A percentile compares a stretch with the other conserved stretches of the same genome.
Conservation (phyloP, 2,329 filamentous ascomycete genomes). For the Fusarium sp. region DNA sequence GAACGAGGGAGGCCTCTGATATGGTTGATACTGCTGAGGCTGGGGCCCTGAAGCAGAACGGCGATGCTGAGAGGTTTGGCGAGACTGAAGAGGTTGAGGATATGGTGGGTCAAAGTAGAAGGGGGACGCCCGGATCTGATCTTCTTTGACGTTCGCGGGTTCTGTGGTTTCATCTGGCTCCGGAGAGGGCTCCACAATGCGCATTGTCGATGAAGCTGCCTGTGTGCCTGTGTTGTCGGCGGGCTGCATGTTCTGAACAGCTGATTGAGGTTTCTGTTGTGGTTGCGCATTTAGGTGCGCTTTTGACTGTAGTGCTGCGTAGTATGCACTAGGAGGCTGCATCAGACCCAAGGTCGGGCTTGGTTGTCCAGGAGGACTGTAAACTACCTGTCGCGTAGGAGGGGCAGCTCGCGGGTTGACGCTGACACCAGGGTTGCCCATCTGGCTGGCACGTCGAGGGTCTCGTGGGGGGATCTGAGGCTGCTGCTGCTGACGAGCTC, state of each 20-base stretch:
- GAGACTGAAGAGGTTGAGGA: slow-evolving; percentile 33
- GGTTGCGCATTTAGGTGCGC: background rate
- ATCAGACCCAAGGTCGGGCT: slow-evolving; percentile 53
- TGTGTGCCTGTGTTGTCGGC: slow-evolving; percentile 34
- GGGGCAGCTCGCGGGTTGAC: slow-evolving; percentile 39
- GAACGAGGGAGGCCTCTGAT: slow-evolving; percentile 27
- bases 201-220: slow-evolving; percentile 48
- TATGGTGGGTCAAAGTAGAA: slow-evolving; percentile 37
- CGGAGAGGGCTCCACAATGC: slow-evolving; percentile 48
- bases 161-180: slow-evolving; percentile 40
- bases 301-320: background rate
- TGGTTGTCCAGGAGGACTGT: slow-evolving; percentile 50
- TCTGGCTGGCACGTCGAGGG: slow-evolving; percentile 31
- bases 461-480: slow-evolving; percentile 43
- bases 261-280: slow-evolving; percentile 2
- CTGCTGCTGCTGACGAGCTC: slow-evolving; percentile 42
- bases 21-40: slow-evolving; percentile 19
- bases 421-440: background rate
- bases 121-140: slow-evolving; percentile 26
- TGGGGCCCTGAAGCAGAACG: slow-evolving; percentile 20
- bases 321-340: slow-evolving; percentile 26
- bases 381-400: slow-evolving; percentile 45
- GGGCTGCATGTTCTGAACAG: slow-evolving; percentile 4
- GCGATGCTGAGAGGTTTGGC: slow-evolving; percentile 25
- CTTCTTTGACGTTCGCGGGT: background rate